A percentile compares a stretch with the other conserved stretches of the same genome.
Evolutionary conservation across 352 stramenopile genomes (phyloP).

Genomic region (Globisporangium cystogenes): DNA sequence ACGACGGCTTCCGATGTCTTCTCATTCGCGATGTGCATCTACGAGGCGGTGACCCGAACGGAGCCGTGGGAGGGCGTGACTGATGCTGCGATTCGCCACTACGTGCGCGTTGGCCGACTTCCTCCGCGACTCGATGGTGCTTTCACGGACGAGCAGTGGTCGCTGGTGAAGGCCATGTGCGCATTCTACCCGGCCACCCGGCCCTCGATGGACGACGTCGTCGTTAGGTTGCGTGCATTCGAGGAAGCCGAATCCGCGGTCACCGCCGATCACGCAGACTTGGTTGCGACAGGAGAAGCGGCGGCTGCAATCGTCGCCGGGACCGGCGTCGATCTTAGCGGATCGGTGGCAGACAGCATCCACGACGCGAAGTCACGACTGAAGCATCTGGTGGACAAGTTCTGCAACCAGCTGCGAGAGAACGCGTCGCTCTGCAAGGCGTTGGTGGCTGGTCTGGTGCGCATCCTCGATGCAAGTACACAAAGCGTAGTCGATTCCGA

Average conservation of each 20-base stretch:
- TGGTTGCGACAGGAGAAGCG: neutral
- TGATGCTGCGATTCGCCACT: neutral
- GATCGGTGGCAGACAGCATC: neutral
- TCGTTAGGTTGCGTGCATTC: neutral
- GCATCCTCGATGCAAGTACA: neutral
- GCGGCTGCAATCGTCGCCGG: too few relatives aligned
- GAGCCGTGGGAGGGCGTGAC: neutral
- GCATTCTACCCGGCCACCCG: neutral
- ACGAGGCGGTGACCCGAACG: neutral
- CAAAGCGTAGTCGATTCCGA: neutral
- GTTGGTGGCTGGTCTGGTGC: neutral
- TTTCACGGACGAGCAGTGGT: neutral
- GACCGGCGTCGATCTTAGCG: neutral
- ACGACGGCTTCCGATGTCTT: neutral
- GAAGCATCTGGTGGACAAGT: neutral
- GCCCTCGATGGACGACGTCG: neutral
- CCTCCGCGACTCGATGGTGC: neutral
- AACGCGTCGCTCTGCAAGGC: neutral
- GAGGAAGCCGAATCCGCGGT: neutral
- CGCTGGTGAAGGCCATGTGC: neutral
- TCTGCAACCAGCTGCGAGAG: neutral
- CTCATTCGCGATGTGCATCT: constrained; percentile 1
- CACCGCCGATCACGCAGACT: neutral
- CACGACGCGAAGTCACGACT: neutral
- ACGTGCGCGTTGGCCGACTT: neutral